phyloP scores from a whole-genome alignment of 305 asterid species.

The Fraxinus floribunda region DNA sequence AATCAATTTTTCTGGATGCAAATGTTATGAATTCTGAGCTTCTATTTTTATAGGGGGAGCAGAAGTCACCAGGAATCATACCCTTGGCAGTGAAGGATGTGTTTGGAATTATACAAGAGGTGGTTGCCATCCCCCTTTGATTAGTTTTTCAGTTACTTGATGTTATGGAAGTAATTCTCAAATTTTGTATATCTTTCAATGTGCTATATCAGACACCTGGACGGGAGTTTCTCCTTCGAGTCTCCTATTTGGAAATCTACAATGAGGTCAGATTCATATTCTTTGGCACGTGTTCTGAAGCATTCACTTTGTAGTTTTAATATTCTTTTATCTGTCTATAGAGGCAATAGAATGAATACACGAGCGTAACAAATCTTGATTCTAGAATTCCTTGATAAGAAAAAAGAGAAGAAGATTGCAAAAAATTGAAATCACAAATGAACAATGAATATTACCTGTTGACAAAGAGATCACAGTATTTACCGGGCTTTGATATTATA shows the following conservation, averaged over 20 bases:
- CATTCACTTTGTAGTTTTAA: background rate
- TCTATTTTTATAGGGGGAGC: slow-evolving; percentile 65
- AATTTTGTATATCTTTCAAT: slow-evolving; percentile 24
- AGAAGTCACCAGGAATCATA: slow-evolving; percentile 84
- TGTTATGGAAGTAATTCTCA: background rate
- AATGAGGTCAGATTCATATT: slow-evolving; percentile 61
- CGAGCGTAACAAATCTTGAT: background rate
- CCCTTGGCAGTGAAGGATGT: slow-evolving; percentile 83
- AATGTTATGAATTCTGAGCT: slow-evolving; percentile 13
- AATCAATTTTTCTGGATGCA: slow-evolving; percentile 4
- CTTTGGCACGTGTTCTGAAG: slow-evolving; percentile 11
- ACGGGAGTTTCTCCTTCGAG: slow-evolving; percentile 81
- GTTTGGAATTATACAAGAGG: slow-evolving; percentile 87
- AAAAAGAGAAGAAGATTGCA: background rate
- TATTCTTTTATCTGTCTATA: background rate
- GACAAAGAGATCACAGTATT: background rate
- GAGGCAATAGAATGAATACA: background rate
- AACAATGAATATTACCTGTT: background rate
- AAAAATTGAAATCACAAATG: slow-evolving; percentile 1
- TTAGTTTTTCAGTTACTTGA: slow-evolving; percentile 7
- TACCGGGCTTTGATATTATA: slow-evolving; percentile 20
- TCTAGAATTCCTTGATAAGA: background rate
- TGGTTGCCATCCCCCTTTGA: slow-evolving; percentile 26
- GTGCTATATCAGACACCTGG: slow-evolving; percentile 62
- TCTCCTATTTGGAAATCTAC: slow-evolving; percentile 80